Percentiles rank a stretch among this genome's conserved stretches.
Conservation (phyloP, 176 grass and related monocot species). For the Secale cereale region DNA sequence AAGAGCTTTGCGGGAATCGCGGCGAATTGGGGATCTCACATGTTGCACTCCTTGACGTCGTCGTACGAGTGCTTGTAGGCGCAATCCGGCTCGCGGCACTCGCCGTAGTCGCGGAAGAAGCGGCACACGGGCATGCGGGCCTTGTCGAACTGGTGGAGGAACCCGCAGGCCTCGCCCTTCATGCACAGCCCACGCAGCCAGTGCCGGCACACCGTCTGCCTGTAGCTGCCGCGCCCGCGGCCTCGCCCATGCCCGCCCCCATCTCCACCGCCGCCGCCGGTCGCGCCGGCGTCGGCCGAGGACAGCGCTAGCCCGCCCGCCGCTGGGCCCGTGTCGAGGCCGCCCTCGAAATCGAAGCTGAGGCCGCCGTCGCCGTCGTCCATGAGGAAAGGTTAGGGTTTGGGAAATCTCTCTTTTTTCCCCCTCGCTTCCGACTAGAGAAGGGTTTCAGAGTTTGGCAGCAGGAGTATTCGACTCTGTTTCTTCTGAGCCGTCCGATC, state of each 20-base stretch:
- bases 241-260: slow-evolving; percentile 32
- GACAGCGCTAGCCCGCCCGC: slow-evolving; percentile 6
- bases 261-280: slow-evolving; percentile 1
- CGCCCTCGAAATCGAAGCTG: slow-evolving; percentile 95
- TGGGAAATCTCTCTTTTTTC: neutral
- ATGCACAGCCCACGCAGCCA: slow-evolving; percentile 97
- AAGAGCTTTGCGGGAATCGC: neutral
- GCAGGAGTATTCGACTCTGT: neutral
- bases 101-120: slow-evolving; percentile 86
- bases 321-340: slow-evolving; percentile 47
- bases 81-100: slow-evolving; percentile 95
- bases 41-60: slow-evolving; percentile 96
- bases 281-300: slow-evolving; percentile 7
- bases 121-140: slow-evolving; percentile 99
- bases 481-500: neutral
- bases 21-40: slow-evolving; percentile 43
- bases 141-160: slow-evolving; percentile 99
- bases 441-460: neutral
- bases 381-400: slow-evolving; percentile 45
- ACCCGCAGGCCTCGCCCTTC: slow-evolving; percentile 94
- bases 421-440: neutral
- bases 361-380: slow-evolving; percentile 79
- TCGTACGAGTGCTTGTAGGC: slow-evolving; percentile 95
- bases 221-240: slow-evolving; percentile 72
- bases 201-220: slow-evolving; percentile 95